Conservation (phyloP, 352 stramenopile genomes). For the Plasmopara muralis region DNA sequence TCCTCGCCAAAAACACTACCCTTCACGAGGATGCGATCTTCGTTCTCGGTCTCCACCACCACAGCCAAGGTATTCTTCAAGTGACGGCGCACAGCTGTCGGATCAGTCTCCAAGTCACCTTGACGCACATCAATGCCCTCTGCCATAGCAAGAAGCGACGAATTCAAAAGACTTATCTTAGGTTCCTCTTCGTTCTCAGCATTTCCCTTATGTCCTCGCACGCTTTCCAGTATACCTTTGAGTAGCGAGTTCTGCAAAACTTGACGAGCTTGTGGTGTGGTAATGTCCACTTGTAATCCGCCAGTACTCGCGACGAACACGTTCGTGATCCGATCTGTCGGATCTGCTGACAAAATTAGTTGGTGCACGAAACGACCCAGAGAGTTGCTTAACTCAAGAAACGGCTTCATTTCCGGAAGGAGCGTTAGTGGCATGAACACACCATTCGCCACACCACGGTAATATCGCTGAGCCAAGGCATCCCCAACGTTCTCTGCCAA, state of each 20-base stretch:
- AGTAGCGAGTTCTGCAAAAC: conserved; percentile 67
- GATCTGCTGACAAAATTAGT: conserved; percentile 52
- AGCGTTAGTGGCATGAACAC: conserved; percentile 79
- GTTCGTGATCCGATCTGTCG: conserved; percentile 57
- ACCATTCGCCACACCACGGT: conserved; percentile 72
- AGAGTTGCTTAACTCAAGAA: conserved; percentile 60
- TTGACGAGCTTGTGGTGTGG: conserved; percentile 59
- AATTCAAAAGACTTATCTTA: conserved; percentile 55
- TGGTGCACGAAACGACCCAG: conserved; percentile 69
- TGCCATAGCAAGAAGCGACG: conserved; percentile 60
- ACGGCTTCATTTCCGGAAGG: conserved; percentile 76
- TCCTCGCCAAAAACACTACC: conserved; percentile 81
- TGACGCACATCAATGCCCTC: conserved; percentile 74
- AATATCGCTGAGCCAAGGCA: conserved; percentile 59
- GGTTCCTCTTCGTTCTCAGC: conserved; percentile 9
- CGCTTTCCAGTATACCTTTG: conserved; percentile 66
- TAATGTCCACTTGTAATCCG: conserved; percentile 70
- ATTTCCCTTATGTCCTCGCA: conserved; percentile 26
- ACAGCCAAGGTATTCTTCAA: conserved; percentile 77
- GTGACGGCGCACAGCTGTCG: conserved; percentile 39
- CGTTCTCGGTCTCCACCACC: conserved; percentile 54
- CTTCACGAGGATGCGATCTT: conserved; percentile 53
- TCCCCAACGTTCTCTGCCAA: conserved; percentile 77
- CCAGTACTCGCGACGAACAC: conserved; percentile 57
- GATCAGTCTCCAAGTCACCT: conserved; percentile 41